Evolutionary conservation across 768 basidiomycete genomes (phyloP).

Genomic region (Lactarius trivialis): DNA sequence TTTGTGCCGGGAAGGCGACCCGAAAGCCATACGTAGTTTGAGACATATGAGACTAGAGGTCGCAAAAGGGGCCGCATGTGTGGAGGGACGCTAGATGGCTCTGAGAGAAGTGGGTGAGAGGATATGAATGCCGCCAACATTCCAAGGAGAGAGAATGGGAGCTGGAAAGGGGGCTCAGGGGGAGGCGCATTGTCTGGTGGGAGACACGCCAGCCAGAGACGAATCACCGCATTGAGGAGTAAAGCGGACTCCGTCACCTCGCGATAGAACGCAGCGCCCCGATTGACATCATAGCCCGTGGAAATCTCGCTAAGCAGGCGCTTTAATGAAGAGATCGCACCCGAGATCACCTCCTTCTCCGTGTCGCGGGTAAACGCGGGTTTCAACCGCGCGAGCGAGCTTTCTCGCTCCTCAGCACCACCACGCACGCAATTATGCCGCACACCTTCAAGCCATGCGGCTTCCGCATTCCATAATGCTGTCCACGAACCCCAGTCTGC

Average conservation of each 20-base stretch:
- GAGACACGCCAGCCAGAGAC: slow-evolving; percentile 59
- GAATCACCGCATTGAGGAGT: slow-evolving; percentile 43
- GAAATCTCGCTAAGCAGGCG: slow-evolving; percentile 19
- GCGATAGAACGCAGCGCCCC: slow-evolving; percentile 23
- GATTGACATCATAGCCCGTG: background rate
- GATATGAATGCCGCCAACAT: slow-evolving; percentile 45
- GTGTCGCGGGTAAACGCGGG: slow-evolving; percentile 35
- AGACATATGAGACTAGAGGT: slow-evolving; percentile 49
- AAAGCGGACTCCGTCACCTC: slow-evolving; percentile 33
- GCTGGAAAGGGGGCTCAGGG: slow-evolving; percentile 48
- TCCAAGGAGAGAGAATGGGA: slow-evolving; percentile 55
- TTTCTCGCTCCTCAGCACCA: slow-evolving; percentile 58
- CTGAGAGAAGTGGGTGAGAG: slow-evolving; percentile 46
- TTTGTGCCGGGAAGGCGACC: slow-evolving; percentile 48
- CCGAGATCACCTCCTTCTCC: slow-evolving; percentile 27
- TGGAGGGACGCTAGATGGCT: slow-evolving; percentile 22
- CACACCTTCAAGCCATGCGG: slow-evolving; percentile 73
- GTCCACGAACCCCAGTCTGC: slow-evolving; percentile 29
- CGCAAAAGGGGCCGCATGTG: slow-evolving; percentile 38
- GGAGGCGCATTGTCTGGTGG: slow-evolving; percentile 39
- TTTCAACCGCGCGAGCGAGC: slow-evolving; percentile 31
- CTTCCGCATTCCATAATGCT: slow-evolving; percentile 44
- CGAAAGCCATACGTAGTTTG: slow-evolving; percentile 52
- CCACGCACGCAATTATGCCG: slow-evolving; percentile 61
- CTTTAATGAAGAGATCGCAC: slow-evolving; percentile 23